A percentile compares a stretch with the other conserved stretches of the same genome.
Evolutionary conservation across 2,329 filamentous ascomycete genomes (phyloP).

Genomic region (Aspergillus hortae): DNA sequence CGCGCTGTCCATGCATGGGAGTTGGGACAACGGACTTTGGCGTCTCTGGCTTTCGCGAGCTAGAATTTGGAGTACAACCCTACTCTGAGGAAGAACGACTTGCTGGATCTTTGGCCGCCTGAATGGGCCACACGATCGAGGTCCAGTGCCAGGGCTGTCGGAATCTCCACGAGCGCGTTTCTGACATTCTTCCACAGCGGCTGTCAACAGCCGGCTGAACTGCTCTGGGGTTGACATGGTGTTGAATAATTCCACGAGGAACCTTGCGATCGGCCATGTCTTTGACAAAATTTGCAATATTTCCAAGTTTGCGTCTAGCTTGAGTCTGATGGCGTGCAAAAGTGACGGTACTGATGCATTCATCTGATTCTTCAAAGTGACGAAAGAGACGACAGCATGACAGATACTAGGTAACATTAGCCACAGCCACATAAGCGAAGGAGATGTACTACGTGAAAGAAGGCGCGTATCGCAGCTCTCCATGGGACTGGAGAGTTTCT

Average conservation of each 20-base stretch:
- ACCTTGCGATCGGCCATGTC: conserved; percentile 12
- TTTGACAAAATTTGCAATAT: conserved; percentile 5
- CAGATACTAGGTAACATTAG: conserved; percentile 10
- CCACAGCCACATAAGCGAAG: background rate
- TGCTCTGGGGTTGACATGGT: conserved; percentile 4
- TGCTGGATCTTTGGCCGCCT: conserved; percentile 9
- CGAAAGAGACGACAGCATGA: conserved; percentile 11
- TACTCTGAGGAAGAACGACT: conserved; percentile 12
- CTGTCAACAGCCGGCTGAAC: conserved; percentile 2
- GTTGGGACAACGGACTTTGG: background rate
- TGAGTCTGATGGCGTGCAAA: conserved; percentile 7
- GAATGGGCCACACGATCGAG: conserved; percentile 1
- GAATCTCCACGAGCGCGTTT: conserved; percentile 2
- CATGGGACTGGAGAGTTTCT: conserved; percentile 9
- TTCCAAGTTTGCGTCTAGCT: conserved; percentile 10
- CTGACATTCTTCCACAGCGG: conserved; percentile 5
- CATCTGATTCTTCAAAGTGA: conserved; percentile 11
- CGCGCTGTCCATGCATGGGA: background rate
- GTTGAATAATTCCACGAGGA: conserved; percentile 11
- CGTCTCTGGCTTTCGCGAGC: conserved; percentile 6
- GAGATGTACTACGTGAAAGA: conserved; percentile 6
- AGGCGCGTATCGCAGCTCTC: conserved; percentile 9
- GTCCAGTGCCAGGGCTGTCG: background rate
- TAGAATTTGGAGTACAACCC: conserved; percentile 9
- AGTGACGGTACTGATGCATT: conserved; percentile 9